phyloP scores from a whole-genome alignment of 2,329 filamentous ascomycete genomes.

The Colletotrichum tofieldiae region DNA sequence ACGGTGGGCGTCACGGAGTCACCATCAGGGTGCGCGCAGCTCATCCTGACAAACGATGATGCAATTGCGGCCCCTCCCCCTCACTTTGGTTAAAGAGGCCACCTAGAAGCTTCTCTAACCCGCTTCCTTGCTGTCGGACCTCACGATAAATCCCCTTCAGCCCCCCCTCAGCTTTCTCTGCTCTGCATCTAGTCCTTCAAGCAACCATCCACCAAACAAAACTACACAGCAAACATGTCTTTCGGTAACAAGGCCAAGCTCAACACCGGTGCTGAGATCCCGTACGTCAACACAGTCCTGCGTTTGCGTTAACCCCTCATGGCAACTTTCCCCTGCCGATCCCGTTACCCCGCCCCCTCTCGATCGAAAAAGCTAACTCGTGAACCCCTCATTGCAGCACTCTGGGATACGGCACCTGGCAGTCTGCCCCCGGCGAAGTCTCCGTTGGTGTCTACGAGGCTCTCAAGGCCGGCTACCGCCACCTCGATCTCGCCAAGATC shows the following conservation, averaged over 20 bases:
- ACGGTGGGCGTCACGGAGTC: constrained; percentile 36
- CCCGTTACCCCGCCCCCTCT: constrained; percentile 50
- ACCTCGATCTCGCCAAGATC: constrained; percentile 68
- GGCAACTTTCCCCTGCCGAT: constrained; percentile 17
- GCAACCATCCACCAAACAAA: neutral
- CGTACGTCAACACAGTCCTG: constrained; percentile 47
- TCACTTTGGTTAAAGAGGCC: constrained; percentile 30
- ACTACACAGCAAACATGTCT: constrained; percentile 64
- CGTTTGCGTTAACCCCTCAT: neutral
- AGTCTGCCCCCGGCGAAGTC: constrained; percentile 76
- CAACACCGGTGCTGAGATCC: constrained; percentile 77
- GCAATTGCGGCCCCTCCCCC: constrained; percentile 36
- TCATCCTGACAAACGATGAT: constrained; percentile 43
- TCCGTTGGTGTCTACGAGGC: constrained; percentile 76
- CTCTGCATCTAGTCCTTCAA: neutral
- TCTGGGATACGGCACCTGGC: constrained; percentile 71
- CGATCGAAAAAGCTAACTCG: constrained; percentile 60
- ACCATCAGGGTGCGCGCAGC: constrained; percentile 38
- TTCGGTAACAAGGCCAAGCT: constrained; percentile 70
- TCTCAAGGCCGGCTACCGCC: constrained; percentile 75
- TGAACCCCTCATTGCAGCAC: constrained; percentile 27
- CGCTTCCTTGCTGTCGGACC: no score
- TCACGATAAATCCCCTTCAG: neutral
- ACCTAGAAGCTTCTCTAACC: neutral
- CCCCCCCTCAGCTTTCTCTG: neutral